Conservation (phyloP, 2,329 filamentous ascomycete species). For the Aspergillus sclerotialis region DNA sequence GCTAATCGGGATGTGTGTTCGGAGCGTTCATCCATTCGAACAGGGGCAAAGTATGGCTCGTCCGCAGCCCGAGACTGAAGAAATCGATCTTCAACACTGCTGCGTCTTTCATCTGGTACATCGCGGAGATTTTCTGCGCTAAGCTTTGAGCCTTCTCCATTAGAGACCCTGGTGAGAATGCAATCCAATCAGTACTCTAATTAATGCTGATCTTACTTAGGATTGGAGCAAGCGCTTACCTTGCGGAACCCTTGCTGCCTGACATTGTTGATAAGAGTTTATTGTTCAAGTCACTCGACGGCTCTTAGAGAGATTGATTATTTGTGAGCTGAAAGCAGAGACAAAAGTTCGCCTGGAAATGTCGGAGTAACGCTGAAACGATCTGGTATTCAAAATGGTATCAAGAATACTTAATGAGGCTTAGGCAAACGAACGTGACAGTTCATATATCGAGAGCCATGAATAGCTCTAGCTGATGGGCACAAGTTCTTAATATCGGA, state of each 20-base stretch:
- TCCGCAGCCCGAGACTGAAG: conserved; percentile 20
- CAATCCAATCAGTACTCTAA: background rate
- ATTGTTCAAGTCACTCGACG: too few species aligned
- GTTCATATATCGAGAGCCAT: background rate
- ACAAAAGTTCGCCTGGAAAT: background rate
- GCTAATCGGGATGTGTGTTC: conserved; percentile 23
- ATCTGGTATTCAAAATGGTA: too few species aligned
- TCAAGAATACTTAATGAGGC: too few species aligned
- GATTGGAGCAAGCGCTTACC: conserved; percentile 8
- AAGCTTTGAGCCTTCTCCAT: conserved; percentile 17
- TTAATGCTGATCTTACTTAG: too few species aligned
- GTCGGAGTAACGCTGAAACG: background rate
- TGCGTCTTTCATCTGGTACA: conserved; percentile 16
- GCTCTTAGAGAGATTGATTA: too few species aligned
- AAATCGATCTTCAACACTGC: conserved; percentile 20
- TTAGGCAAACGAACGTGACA: too few species aligned
- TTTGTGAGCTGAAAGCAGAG: background rate
- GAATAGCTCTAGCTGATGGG: background rate
- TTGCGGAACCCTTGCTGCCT: conserved; percentile 5
- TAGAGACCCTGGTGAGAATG: conserved; percentile 9
- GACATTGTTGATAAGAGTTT: conserved; percentile 4
- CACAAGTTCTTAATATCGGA: background rate
- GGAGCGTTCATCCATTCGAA: conserved; percentile 23
- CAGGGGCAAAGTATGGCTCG: conserved; percentile 25
- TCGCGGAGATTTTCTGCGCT: conserved; percentile 21